phyloP scores from a whole-genome alignment of 2,329 filamentous ascomycete species.

The Pochonia chlamydosporia region DNA sequence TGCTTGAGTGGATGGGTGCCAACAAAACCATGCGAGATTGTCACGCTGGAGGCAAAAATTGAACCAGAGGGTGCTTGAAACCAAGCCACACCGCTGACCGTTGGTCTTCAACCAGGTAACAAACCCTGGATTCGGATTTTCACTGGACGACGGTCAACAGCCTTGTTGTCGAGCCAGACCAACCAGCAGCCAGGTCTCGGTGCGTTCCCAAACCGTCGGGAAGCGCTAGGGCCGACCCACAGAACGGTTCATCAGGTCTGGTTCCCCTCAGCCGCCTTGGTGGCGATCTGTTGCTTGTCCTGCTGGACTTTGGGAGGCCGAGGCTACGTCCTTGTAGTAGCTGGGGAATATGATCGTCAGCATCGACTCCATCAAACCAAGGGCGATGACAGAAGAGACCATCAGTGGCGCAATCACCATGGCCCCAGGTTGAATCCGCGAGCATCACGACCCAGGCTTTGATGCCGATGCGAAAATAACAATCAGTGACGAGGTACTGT shows the following conservation, averaged over 20 bases:
- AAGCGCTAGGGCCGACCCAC: constrained; percentile 23
- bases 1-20: not conserved
- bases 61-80: not conserved
- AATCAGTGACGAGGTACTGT: no score
- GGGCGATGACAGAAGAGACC: no score
- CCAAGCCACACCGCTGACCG: constrained; percentile 3
- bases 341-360: no score
- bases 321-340: no score
- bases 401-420: no score
- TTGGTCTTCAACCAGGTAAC: not conserved
- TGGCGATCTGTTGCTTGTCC: constrained; percentile 9
- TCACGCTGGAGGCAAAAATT: not conserved
- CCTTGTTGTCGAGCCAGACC: not conserved
- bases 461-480: no score
- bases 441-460: no score
- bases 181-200: constrained; percentile 18
- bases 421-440: no score
- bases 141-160: not conserved
- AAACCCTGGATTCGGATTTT: not conserved
- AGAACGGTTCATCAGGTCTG: constrained; percentile 20
- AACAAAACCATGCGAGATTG: not conserved
- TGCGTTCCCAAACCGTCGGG: constrained; percentile 27
- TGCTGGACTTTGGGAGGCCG: not conserved
- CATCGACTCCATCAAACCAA: no score
- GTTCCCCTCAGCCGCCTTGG: constrained; percentile 15